Base-by-base conservation (phyloP, 2,329 filamentous ascomycete genomes). In the Botrytis porri region DNA sequence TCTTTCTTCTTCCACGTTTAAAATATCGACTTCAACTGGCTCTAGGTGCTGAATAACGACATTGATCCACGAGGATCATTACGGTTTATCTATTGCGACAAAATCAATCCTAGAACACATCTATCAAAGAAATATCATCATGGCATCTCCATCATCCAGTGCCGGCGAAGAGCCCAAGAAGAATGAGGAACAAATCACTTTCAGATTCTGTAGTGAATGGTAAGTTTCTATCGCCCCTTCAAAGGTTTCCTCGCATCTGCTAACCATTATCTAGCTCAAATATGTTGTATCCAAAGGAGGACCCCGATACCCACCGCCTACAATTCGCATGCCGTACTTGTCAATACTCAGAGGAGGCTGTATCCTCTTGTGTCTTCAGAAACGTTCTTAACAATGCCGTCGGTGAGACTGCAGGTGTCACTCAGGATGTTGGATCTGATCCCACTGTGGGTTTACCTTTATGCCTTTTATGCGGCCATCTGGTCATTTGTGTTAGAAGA, bases 161-260 rank as follows among this genome's bases (percentile, higher is more conserved):
- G 81, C 81, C 71, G 80, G 81, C 69, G 82, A 80, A 74, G 84
- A 87, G 79, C 66, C 74, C 25, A 80, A 78, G 72, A 87, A 86
- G 79, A 85, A 85, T 77, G 85, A 86, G 76, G 90, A 95, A 84
- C 94, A 97, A 83, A 95, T 98, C 83, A 94, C 93, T 65, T 99
- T 98, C 84, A 92, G 93, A 80, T 99, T 99, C 88, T 99, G 96
- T 86, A 94, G 94, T 79, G 96, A 99, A 87, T 99, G 96, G 91
- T 92, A 83, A 79, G 84, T 78, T 61, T 32, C 66, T 48, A 69
- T 62, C 45, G 20, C 9, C 1, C 14, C 54, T 43, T 72, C 76
- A 73, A 76, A 29, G 16, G 57, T 65, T 72, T 70, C 74, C 54
- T 48, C 39, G 35, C n/a, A 69, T 63, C 48, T 72, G 63, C 80